Evolutionary conservation across 768 basidiomycete species (phyloP).

Genomic region (Flagelloscypha sp.): DNA sequence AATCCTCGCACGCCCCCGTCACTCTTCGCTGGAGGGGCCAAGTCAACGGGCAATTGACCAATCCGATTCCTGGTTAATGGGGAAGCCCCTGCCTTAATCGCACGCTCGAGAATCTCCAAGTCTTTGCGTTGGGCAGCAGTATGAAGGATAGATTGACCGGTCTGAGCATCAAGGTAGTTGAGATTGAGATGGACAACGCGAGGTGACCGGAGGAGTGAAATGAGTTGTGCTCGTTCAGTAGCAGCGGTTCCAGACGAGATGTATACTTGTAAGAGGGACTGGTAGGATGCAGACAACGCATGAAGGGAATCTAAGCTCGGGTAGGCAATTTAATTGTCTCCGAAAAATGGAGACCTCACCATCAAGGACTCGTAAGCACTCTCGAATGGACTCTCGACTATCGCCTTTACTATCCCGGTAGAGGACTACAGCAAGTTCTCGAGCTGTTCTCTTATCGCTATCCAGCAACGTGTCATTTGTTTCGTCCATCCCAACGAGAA

Average conservation of each 20-base stretch:
- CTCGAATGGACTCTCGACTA: too few relatives aligned
- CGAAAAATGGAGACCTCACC: constrained; percentile 31
- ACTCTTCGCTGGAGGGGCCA: not conserved
- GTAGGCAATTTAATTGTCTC: constrained; percentile 6
- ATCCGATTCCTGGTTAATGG: constrained; percentile 76
- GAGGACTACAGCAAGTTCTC: constrained; percentile 65
- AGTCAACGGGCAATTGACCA: constrained; percentile 34
- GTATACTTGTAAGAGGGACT: constrained; percentile 65
- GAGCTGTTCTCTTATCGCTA: constrained; percentile 52
- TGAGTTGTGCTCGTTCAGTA: constrained; percentile 24
- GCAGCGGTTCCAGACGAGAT: constrained; percentile 42
- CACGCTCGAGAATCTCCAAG: constrained; percentile 74
- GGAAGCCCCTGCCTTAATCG: constrained; percentile 78
- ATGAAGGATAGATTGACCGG: constrained; percentile 74
- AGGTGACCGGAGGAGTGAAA: constrained; percentile 58
- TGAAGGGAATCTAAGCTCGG: constrained; percentile 51
- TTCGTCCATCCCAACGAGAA: constrained; percentile 70
- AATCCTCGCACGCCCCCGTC: not conserved
- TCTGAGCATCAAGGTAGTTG: constrained; percentile 69
- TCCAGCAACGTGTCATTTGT: constrained; percentile 77
- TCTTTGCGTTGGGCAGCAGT: constrained; percentile 82
- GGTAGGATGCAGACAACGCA: constrained; percentile 65
- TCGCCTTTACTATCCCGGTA: too few relatives aligned
- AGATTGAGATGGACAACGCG: constrained; percentile 68
- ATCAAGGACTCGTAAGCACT: constrained; percentile 57